Percentiles rank a stretch among this genome's conserved stretches.
Evolutionary conservation across 495 filamentous ascomycete species (phyloP).

Genomic region (Neohortaea acidophila): DNA sequence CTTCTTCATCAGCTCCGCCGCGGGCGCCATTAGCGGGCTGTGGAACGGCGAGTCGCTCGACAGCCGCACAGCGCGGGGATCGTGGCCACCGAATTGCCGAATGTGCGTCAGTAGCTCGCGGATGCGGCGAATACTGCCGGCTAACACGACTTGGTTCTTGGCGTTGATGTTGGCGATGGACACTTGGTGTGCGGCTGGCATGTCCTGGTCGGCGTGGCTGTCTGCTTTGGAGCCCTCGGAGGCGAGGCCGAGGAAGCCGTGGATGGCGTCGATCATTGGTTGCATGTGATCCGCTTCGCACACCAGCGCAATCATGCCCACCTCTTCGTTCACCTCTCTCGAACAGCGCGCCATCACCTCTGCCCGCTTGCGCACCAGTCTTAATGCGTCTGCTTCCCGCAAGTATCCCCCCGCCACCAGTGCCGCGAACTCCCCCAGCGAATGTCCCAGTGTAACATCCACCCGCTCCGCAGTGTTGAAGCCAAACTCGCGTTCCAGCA

Average conservation of each 20-base stretch:
- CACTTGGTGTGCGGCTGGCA: constrained; percentile 68
- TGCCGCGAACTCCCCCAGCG: constrained; percentile 88
- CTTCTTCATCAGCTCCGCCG: constrained; percentile 51
- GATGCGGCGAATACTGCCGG: constrained; percentile 73
- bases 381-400: constrained; percentile 58
- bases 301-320: constrained; percentile 88
- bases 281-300: constrained; percentile 63
- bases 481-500: constrained; percentile 72
- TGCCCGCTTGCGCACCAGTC: constrained; percentile 61
- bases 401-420: constrained; percentile 71
- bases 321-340: constrained; percentile 48
- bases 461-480: constrained; percentile 53
- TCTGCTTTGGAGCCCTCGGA: constrained; percentile 51
- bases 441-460: constrained; percentile 79
- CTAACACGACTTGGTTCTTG: constrained; percentile 90
- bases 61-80: constrained; percentile 73
- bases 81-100: constrained; percentile 82
- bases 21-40: constrained; percentile 80
- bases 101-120: constrained; percentile 75
- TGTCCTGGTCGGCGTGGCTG: constrained; percentile 36
- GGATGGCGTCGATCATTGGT: constrained; percentile 51
- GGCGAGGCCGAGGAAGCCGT: constrained; percentile 62
- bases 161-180: constrained; percentile 88
- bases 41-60: constrained; percentile 90
- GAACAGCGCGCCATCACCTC: constrained; percentile 76